A percentile compares a stretch with the other conserved stretches of the same genome.
These are phyloP conservation scores for Boletus sp. DNA, from an alignment of 768 basidiomycete species.

Conservation along the genomic window DNA sequence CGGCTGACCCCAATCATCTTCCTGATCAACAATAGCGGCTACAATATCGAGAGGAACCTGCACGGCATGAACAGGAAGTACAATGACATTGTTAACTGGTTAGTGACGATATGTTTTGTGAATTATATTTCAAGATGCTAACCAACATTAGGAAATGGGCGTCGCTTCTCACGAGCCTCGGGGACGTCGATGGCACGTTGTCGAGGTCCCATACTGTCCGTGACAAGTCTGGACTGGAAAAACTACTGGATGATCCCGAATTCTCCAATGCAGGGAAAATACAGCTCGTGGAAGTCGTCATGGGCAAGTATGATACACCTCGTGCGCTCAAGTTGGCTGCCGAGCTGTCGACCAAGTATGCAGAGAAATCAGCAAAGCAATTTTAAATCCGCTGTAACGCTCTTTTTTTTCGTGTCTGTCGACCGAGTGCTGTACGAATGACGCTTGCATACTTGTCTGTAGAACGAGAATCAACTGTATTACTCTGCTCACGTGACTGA, in stretches of 20 bases:
- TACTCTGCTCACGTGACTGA: slow-evolving; percentile 25
- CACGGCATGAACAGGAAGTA: slow-evolving; percentile 75
- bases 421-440: slow-evolving; percentile 1
- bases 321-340: slow-evolving; percentile 55
- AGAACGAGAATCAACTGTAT: too few relatives aligned
- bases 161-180: slow-evolving; percentile 57
- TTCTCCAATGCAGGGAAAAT: slow-evolving; percentile 68
- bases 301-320: slow-evolving; percentile 74
- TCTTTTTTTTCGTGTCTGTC: neutral
- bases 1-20: slow-evolving; percentile 82
- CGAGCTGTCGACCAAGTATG: slow-evolving; percentile 25
- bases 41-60: slow-evolving; percentile 82
- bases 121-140: neutral
- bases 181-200: slow-evolving; percentile 45
- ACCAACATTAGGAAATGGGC: slow-evolving; percentile 55
- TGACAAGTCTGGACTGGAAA: slow-evolving; percentile 64
- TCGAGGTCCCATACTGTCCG: slow-evolving; percentile 65
- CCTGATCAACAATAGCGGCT: slow-evolving; percentile 76
- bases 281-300: slow-evolving; percentile 78
- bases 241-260: slow-evolving; percentile 57
- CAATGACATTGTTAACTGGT: slow-evolving; percentile 83
- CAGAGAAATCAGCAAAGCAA: slow-evolving; percentile 19
- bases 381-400: slow-evolving; percentile 3
- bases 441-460: neutral
- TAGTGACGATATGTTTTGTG: slow-evolving; percentile 6